Conservation (phyloP, 1,139 yeast genomes). For the Torulaspora globosa region DNA sequence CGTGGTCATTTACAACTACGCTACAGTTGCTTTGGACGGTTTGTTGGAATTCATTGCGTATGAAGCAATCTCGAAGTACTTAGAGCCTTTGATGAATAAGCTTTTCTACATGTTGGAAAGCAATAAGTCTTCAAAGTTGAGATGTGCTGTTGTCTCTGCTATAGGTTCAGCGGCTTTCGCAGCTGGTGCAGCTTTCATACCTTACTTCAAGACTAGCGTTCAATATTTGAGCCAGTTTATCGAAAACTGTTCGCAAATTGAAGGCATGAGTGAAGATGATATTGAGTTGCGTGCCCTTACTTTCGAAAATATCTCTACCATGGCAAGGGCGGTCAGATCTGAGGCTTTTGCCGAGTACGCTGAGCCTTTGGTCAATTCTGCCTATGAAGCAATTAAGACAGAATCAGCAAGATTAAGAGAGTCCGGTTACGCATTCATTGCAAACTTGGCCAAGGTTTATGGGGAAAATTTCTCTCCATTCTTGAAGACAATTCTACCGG, state of each 20-base stretch:
- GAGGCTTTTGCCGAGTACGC: conserved; percentile 82
- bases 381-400: conserved; percentile 72
- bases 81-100: conserved; percentile 87
- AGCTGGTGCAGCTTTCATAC: conserved; percentile 80
- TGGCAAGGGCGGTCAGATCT: conserved; percentile 96
- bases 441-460: conserved; percentile 92
- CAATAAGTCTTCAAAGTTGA: conserved; percentile 60
- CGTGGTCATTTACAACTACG: conserved; percentile 81
- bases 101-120: conserved; percentile 74
- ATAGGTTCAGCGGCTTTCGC: conserved; percentile 97
- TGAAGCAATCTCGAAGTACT: conserved; percentile 75
- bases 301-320: conserved; percentile 86
- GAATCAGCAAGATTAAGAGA: conserved; percentile 86
- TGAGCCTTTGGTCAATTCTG: conserved; percentile 83
- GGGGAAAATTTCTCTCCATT: conserved; percentile 86
- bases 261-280: conserved; percentile 73
- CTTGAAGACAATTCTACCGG: conserved; percentile 77
- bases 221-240: conserved; percentile 78
- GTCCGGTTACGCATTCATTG: conserved; percentile 90
- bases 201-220: conserved; percentile 79
- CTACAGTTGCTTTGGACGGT: conserved; percentile 88
- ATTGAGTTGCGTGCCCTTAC: conserved; percentile 86
- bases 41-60: conserved; percentile 86
- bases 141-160: conserved; percentile 88
- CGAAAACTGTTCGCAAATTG: conserved; percentile 57